Percentiles rank a stretch among this genome's conserved stretches.
These are phyloP conservation scores for Populus nigra DNA, from an alignment of 345 rosid species.

Conservation along the genomic window DNA sequence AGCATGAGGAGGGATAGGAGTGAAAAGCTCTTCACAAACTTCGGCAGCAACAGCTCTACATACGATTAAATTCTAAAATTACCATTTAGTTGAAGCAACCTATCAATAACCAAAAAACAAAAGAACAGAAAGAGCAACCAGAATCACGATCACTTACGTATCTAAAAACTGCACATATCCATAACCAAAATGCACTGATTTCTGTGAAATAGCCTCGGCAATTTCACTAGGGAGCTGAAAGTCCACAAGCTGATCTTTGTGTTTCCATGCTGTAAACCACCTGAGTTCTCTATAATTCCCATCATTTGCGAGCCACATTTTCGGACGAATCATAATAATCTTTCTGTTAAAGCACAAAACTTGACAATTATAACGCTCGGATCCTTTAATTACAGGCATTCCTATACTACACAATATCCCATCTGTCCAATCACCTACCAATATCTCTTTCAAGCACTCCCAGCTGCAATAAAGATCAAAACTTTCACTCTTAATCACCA, in stretches of 20 bases:
- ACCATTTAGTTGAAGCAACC: background rate
- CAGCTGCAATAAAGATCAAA: constrained; percentile 48
- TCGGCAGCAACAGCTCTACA: constrained; percentile 91
- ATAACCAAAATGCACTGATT: constrained; percentile 79
- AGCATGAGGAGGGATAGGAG: constrained; percentile 80
- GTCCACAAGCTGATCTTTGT: constrained; percentile 60
- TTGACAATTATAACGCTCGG: constrained; percentile 94
- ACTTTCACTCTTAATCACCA: background rate
- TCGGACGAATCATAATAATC: constrained; percentile 89
- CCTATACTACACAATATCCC: constrained; percentile 91
- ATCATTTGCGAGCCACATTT: constrained; percentile 91
- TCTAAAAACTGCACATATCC: constrained; percentile 81
- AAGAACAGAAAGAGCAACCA: background rate
- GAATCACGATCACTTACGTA: constrained; percentile 46
- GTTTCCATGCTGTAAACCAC: constrained; percentile 93
- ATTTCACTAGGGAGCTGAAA: constrained; percentile 73
- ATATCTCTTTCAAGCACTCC: constrained; percentile 88
- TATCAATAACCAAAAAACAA: background rate
- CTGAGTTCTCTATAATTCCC: constrained; percentile 85
- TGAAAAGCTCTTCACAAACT: constrained; percentile 89
- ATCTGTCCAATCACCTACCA: constrained; percentile 79
- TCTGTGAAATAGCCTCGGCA: constrained; percentile 71
- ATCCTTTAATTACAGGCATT: constrained; percentile 85
- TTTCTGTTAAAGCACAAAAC: constrained; percentile 72
- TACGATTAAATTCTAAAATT: background rate